Evolutionary conservation across 202 grass and related monocot genomes (phyloP), one percentile per base, ranked within the genome.

Genomic region (Hordeum pubiflorum): DNA sequence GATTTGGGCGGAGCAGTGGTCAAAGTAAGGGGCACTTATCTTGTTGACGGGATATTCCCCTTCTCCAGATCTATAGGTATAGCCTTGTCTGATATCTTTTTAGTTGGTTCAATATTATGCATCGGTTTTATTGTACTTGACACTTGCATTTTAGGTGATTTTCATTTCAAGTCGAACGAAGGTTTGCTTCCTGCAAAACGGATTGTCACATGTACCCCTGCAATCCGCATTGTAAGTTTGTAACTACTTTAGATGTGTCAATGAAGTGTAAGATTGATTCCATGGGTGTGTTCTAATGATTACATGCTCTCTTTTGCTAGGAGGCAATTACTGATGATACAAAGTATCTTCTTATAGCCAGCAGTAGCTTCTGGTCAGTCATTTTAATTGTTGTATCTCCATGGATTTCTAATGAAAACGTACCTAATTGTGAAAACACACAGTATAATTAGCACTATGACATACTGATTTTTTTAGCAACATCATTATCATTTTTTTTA

Each of bases 321-420:
- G 44, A 79, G 31, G 31, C 63, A 6, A 64, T 89, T 21, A 69
- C 46, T 62, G 20, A 76, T 69, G 56, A 83, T 46, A 54, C 67
- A 56, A 83, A 90, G 14, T 80, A 86, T 26, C 68, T 90, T 14
- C 10, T 86, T 40, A 60, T 90, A 69, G 83, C 76, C 80, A 83
- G 60, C 76, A 62, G 76, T 32, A 62, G 75, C 23, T 22, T 90
- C 54, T 90, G 88, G 88, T 90, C 65, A 68, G 48, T 50, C 52
- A 57, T 79, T 14, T 43, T 43, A 43, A 39, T 10, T 39, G 37
- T 43, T 12, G 40, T 43, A 41, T 41, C 15, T 10, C 7, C 36
- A 38, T 38, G 36, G 7, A 38, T 38, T 38, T 38, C 36, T 38
- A 39, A 39, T 39, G 37, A 39, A 39, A 39, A 39, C 37, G 2